A percentile compares a stretch with the other conserved stretches of the same genome.
phyloP scores from a whole-genome alignment of 2,329 filamentous ascomycete species.

The Knoxdaviesia capensis region DNA sequence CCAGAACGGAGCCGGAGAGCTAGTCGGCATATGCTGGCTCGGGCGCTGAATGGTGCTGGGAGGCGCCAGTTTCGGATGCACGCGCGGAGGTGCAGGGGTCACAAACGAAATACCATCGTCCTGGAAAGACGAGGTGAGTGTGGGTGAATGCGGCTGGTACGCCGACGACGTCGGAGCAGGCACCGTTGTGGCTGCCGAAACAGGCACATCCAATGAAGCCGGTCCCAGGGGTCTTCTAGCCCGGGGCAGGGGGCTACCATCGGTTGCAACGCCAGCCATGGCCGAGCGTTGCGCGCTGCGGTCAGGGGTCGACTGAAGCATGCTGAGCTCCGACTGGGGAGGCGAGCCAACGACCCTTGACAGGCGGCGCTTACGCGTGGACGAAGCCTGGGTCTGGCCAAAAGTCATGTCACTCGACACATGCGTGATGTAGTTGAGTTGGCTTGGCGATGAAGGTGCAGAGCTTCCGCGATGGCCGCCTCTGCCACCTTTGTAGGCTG shows the following conservation, averaged over 20 bases:
- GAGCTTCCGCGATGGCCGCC: conserved; percentile 48
- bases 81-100: conserved; percentile 52
- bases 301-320: conserved; percentile 37
- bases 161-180: conserved; percentile 23
- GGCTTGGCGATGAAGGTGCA: conserved; percentile 46
- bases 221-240: conserved; percentile 20
- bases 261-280: conserved; percentile 20
- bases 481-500: conserved; percentile 38
- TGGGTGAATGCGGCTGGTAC: conserved; percentile 34
- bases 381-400: conserved; percentile 16
- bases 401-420: conserved; percentile 32
- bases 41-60: conserved; percentile 65
- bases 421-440: conserved; percentile 39
- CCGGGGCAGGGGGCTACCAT: conserved; percentile 41
- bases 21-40: conserved; percentile 71
- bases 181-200: conserved; percentile 12
- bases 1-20: conserved; percentile 74
- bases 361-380: conserved; percentile 35
- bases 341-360: conserved; percentile 32
- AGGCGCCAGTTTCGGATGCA: conserved; percentile 56
- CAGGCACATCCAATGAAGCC: neutral
- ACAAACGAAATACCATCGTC: conserved; percentile 42
- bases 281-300: conserved; percentile 12
- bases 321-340: conserved; percentile 25
- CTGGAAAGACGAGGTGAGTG: conserved; percentile 40